Conservation (phyloP, 441 rosid species). For the Brassica hybrid region DNA sequence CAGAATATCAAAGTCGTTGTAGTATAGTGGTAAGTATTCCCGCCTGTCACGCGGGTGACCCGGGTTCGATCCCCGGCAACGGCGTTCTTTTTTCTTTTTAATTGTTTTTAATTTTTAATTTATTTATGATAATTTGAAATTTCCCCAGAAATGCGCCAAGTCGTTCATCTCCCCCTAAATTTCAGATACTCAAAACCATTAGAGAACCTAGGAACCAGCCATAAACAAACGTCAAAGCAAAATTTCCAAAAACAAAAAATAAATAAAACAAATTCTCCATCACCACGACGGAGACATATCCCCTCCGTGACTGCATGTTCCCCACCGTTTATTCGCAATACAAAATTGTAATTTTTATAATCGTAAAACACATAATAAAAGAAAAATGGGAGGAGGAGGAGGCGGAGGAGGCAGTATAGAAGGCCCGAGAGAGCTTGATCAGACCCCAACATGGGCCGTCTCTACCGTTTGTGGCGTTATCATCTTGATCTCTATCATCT, state of each 20-base stretch:
- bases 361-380: neutral
- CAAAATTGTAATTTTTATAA: conserved; percentile 7
- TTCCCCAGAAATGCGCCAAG: conserved; percentile 39
- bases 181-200: conserved; percentile 43
- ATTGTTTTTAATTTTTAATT: neutral
- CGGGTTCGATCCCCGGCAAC: conserved; percentile 45
- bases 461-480: conserved; percentile 70
- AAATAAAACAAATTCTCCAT: neutral
- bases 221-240: neutral
- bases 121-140: neutral
- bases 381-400: conserved; percentile 8
- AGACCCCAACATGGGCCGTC: conserved; percentile 97
- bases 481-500: conserved; percentile 64
- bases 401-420: conserved; percentile 41
- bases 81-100: conserved; percentile 1
- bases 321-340: conserved; percentile 21
- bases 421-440: conserved; percentile 70
- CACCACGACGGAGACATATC: conserved; percentile 37
- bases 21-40: conserved; percentile 95
- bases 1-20: conserved; percentile 51
- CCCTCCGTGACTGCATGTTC: conserved; percentile 19
- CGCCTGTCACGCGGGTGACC: conserved; percentile 68
- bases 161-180: conserved; percentile 45
- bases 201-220: conserved; percentile 14
- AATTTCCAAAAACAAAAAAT: neutral